phyloP scores from a whole-genome alignment of 2,329 filamentous ascomycete genomes.

The Pseudocercospora fuligena region DNA sequence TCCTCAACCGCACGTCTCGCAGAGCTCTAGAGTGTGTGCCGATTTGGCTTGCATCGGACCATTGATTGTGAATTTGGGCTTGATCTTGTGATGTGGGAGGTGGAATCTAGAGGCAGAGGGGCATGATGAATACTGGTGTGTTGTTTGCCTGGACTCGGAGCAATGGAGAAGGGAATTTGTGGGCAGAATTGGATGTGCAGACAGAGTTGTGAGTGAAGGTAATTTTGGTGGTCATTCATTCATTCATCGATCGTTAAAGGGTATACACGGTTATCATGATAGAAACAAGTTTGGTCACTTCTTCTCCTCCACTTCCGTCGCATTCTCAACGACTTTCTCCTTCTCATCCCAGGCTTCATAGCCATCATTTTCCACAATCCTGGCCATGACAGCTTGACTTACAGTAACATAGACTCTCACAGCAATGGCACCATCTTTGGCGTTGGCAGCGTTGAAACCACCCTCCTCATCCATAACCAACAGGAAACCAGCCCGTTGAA shows the following conservation, averaged over 20 bases:
- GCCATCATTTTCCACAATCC: slow-evolving; percentile 7
- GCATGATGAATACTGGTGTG: too few species aligned
- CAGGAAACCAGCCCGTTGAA: slow-evolving; percentile 31
- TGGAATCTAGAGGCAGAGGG: not conserved
- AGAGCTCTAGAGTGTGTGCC: not conserved
- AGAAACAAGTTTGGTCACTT: not conserved
- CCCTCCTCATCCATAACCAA: slow-evolving; percentile 26
- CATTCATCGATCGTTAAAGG: not conserved
- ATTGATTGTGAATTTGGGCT: not conserved
- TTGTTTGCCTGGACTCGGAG: not conserved
- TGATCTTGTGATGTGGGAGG: not conserved
- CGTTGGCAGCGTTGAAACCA: slow-evolving; percentile 11
- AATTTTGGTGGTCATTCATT: not conserved
- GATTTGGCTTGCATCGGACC: not conserved
- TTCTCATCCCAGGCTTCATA: slow-evolving; percentile 21
- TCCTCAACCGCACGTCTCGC: not conserved
- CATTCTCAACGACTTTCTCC: slow-evolving; percentile 18
- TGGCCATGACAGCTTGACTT: slow-evolving; percentile 14
- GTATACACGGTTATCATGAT: not conserved
- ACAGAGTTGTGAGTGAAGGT: too few species aligned
- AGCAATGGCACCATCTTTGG: slow-evolving; percentile 14
- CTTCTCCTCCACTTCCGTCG: slow-evolving; percentile 20
- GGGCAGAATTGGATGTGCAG: too few species aligned
- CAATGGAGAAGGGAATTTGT: too few species aligned
- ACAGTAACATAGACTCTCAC: slow-evolving; percentile 16